These are phyloP conservation scores for Acacia confusa DNA, from an alignment of 306 rosid genomes.

Conservation along the genomic window DNA sequence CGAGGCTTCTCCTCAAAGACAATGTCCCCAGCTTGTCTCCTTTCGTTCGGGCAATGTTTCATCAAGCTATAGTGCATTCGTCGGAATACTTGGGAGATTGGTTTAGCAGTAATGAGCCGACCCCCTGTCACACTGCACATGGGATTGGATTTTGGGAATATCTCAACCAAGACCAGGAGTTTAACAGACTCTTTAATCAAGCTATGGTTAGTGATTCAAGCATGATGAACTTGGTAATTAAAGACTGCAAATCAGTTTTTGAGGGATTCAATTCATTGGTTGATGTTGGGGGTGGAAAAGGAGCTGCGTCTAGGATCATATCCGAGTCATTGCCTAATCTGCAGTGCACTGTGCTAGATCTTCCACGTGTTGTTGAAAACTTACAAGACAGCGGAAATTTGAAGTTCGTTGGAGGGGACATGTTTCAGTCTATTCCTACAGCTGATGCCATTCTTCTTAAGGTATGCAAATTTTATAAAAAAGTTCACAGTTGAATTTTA, in stretches of 20 bases:
- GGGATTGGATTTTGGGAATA: slow-evolving; percentile 41
- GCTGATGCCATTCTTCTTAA: slow-evolving; percentile 42
- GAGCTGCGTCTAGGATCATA: slow-evolving; percentile 28
- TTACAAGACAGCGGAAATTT: slow-evolving; percentile 9
- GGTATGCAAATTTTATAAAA: slow-evolving; percentile 17
- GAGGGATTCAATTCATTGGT: slow-evolving; percentile 45
- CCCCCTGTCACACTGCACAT: slow-evolving; percentile 37
- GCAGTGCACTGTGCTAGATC: slow-evolving; percentile 34
- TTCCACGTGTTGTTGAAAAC: slow-evolving; percentile 37
- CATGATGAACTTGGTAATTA: slow-evolving; percentile 48
- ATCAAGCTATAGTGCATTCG: slow-evolving; percentile 31
- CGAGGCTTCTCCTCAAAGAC: slow-evolving; percentile 31
- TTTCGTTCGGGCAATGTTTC: slow-evolving; percentile 31
- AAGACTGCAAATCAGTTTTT: slow-evolving; percentile 45
- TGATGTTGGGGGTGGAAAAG: slow-evolving; percentile 47
- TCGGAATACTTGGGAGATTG: slow-evolving; percentile 36
- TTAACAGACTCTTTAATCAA: slow-evolving; percentile 33
- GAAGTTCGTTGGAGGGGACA: slow-evolving; percentile 44
- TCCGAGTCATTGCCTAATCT: slow-evolving; percentile 31
- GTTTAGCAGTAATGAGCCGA: slow-evolving; percentile 31
- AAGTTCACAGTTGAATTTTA: neutral
- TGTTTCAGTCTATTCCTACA: slow-evolving; percentile 41
- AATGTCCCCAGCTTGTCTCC: slow-evolving; percentile 29
- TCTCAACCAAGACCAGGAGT: slow-evolving; percentile 30
- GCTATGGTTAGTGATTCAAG: slow-evolving; percentile 53